Base-by-base conservation (phyloP, 1,139 yeast genomes). In the Spathaspora jeffriesii region DNA sequence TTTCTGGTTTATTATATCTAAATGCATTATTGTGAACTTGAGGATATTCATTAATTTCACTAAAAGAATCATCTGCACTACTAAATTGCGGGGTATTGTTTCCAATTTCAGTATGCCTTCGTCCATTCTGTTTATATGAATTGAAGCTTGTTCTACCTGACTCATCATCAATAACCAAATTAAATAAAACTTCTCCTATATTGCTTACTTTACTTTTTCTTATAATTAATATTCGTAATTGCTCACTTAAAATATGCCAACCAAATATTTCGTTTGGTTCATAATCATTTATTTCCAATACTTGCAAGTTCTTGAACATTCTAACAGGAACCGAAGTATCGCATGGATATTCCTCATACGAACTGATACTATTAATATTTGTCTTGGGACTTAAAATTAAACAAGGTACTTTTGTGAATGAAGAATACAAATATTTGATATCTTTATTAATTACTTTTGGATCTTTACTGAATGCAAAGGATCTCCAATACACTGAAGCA, bases 261-360 rank as follows among this genome's bases (percentile, higher is more conserved):
- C 89, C 89, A 62, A 71, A 83, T 11, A 84, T 70, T 53, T 82
- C 87, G 53, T 82, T 81, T 15, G 87, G 85, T 50, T 82, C 87
- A 53, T 82, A 71, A 50, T 82, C 85, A 37, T 72, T 66, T 4
- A 84, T 63, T 58, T 84, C 89, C 45, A 84, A 67, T 20, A 82
- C 86, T 48, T 83, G 82, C 40, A 84, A 63, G 58, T 82, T 84
- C 53, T 81, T 82, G 60, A 84, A 84, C 65, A 81, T 73, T 43
- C 67, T 68, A 14, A 84, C 60, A 1, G 89, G 89, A 6, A 85
- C 84, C 2, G 86, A 77, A 2, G 88, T 82, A 57, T 84, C 89
- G 59, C 85, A 83, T 1, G 89, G 89, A 56, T 79, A 84, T 59
- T 84, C 89, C 59, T 84, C 88, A 59, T 82, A 84, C 2, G 84